A percentile compares a stretch with the other conserved stretches of the same genome.
phyloP scores from a whole-genome alignment of 176 grass and related monocot genomes.

The Musa troglodytarum region DNA sequence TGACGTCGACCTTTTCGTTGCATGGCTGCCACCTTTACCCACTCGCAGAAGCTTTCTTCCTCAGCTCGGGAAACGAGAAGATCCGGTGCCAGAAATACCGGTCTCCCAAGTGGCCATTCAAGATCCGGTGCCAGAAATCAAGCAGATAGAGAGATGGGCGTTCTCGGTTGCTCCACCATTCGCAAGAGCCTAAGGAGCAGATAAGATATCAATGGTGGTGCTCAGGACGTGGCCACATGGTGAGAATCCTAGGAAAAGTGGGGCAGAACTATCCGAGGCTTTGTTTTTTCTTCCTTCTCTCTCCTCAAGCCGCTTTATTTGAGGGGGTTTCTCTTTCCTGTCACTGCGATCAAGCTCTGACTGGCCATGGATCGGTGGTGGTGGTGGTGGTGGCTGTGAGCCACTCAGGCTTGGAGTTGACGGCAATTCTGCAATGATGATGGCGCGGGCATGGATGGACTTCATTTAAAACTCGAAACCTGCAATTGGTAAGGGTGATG shows the following conservation, averaged over 20 bases:
- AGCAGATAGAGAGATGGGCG: neutral
- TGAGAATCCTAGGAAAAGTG: neutral
- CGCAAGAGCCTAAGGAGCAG: neutral
- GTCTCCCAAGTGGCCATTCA: neutral
- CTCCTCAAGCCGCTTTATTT: no score
- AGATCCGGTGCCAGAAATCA: conserved; percentile 10
- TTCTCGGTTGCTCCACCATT: neutral
- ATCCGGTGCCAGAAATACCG: no score
- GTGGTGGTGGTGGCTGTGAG: neutral
- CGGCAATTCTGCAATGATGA: conserved; percentile 2
- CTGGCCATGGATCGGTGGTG: neutral
- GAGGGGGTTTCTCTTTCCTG: neutral
- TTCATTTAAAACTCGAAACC: no score
- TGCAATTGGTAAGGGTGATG: no score
- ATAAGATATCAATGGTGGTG: neutral
- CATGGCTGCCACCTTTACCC: no score
- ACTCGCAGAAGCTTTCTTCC: neutral
- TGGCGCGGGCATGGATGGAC: neutral
- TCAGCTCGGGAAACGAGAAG: neutral
- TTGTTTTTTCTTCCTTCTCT: neutral
- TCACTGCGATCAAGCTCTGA: neutral
- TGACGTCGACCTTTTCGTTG: no score
- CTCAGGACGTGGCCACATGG: conserved; percentile 4
- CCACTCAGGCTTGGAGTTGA: neutral
- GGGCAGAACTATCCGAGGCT: neutral